phyloP scores from a whole-genome alignment of 129 eudicot species.

The Erigeron canadensis region DNA sequence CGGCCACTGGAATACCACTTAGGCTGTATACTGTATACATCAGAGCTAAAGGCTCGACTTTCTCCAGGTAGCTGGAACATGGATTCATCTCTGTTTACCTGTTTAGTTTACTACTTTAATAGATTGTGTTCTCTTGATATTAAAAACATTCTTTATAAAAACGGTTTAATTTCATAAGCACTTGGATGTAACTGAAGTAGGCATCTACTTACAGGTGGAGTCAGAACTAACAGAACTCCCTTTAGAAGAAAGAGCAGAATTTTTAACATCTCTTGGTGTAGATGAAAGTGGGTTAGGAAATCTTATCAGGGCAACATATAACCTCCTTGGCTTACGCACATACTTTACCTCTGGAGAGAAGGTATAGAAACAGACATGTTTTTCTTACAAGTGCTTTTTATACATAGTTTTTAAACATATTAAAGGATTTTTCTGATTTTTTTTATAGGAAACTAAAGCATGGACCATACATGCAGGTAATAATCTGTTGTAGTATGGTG shows the following conservation, averaged over 20 bases:
- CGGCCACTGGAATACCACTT: too few species aligned
- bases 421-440: slow-evolving; percentile 3
- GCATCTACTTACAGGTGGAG: slow-evolving; percentile 62
- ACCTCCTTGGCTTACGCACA: slow-evolving; percentile 86
- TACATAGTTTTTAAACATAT: neutral
- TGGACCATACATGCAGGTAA: slow-evolving; percentile 96
- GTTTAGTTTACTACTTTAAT: neutral
- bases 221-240: slow-evolving; percentile 95
- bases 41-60: too few species aligned
- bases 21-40: too few species aligned
- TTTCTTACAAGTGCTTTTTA: slow-evolving; percentile 6
- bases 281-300: slow-evolving; percentile 94
- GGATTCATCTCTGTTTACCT: too few species aligned
- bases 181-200: slow-evolving; percentile 24
- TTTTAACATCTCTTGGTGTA: slow-evolving; percentile 84
- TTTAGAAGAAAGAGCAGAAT: slow-evolving; percentile 79
- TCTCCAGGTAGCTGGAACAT: too few species aligned
- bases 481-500: neutral
- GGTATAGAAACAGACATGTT: slow-evolving; percentile 38
- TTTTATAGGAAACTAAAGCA: slow-evolving; percentile 84
- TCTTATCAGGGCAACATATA: slow-evolving; percentile 90
- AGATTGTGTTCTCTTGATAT: neutral
- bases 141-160: neutral
- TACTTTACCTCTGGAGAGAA: slow-evolving; percentile 96
- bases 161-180: neutral